These are phyloP conservation scores for Aspergillus caelatus DNA, from an alignment of 2,329 filamentous ascomycete species.

Conservation along the genomic window DNA sequence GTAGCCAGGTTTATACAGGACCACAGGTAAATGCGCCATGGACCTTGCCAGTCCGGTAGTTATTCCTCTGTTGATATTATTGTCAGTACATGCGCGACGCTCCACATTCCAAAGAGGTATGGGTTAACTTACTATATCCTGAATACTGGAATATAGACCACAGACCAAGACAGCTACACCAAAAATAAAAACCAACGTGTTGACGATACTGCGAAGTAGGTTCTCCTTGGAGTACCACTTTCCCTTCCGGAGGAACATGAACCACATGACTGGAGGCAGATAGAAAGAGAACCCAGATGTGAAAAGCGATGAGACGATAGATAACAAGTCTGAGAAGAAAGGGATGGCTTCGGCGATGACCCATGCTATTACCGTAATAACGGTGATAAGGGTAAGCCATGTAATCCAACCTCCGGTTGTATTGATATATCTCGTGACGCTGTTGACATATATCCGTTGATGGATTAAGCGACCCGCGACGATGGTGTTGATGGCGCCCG, in stretches of 20 bases:
- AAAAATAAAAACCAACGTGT: neutral
- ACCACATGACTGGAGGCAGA: constrained; percentile 49
- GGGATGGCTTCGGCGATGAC: neutral
- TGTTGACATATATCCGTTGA: neutral
- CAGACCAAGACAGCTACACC: neutral
- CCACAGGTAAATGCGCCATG: neutral
- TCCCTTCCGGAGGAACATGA: constrained; percentile 23
- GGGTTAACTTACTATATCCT: neutral
- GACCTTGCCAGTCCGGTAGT: neutral
- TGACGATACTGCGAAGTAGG: constrained; percentile 21
- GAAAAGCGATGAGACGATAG: constrained; percentile 62
- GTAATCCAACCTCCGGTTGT: neutral
- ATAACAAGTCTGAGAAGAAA: neutral
- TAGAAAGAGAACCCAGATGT: constrained; percentile 88
- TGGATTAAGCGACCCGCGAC: neutral
- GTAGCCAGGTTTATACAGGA: neutral
- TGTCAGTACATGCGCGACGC: neutral
- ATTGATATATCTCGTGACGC: neutral
- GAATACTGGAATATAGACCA: neutral
- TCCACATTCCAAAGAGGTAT: neutral
- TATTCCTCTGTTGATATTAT: neutral
- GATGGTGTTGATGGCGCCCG: neutral
- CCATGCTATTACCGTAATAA: neutral
- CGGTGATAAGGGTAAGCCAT: neutral
- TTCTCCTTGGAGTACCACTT: constrained; percentile 38